Conservation (phyloP, 2,329 filamentous ascomycete species). For the Coniella lustricola region DNA sequence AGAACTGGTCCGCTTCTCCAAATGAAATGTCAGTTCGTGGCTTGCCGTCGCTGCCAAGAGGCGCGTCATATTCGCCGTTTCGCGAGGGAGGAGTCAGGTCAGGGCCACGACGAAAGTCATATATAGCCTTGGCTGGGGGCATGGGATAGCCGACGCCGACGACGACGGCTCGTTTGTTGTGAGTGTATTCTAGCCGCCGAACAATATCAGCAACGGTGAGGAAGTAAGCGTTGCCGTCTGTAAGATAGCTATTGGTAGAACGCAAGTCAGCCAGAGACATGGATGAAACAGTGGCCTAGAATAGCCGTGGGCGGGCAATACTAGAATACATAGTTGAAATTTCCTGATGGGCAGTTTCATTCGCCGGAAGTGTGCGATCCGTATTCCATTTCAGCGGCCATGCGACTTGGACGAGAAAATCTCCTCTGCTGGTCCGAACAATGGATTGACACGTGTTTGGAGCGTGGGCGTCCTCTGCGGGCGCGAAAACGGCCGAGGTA, state of each 20-base stretch:
- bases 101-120: slow-evolving; percentile 3
- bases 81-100: slow-evolving; percentile 4
- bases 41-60: slow-evolving; percentile 1
- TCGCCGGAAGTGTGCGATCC: background rate
- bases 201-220: background rate
- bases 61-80: slow-evolving; percentile 4
- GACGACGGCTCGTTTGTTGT: slow-evolving; percentile 1
- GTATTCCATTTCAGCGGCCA: slow-evolving; percentile 6
- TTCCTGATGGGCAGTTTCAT: background rate
- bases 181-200: slow-evolving; percentile 4
- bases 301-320: too few species aligned
- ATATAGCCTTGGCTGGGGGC: background rate
- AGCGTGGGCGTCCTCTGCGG: background rate
- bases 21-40: slow-evolving; percentile 1
- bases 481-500: background rate
- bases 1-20: slow-evolving; percentile 2
- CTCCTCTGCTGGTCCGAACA: slow-evolving; percentile 1
- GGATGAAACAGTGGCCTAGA: too few species aligned
- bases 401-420: slow-evolving; percentile 5
- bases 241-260: slow-evolving; percentile 6
- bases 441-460: slow-evolving; percentile 2
- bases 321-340: slow-evolving; percentile 1
- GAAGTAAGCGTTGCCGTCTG: slow-evolving; percentile 3
- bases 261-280: too few species aligned
- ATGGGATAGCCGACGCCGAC: slow-evolving; percentile 4